Conservation (phyloP, 805 yeast genomes). For the Saccharomycopsis guyanensis region DNA sequence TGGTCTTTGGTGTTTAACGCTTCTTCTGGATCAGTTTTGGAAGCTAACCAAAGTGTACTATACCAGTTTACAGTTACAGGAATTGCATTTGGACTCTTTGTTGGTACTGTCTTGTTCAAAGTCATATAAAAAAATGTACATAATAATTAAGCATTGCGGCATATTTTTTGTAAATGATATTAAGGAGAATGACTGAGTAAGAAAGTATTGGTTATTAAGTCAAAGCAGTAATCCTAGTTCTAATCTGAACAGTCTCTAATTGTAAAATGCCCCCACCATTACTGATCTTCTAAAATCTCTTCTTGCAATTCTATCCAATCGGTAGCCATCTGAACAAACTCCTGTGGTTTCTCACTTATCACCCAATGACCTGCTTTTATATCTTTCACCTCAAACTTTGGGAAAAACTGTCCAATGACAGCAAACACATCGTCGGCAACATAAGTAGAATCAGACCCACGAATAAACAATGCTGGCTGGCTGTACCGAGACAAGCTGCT, state of each 20-base stretch:
- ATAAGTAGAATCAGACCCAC: constrained; percentile 72
- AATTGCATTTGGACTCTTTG: not conserved
- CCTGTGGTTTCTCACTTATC: constrained; percentile 76
- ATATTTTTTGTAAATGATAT: too few species aligned
- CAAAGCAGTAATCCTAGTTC: too few species aligned
- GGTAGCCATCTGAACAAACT: constrained; percentile 53
- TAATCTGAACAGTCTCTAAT: too few species aligned
- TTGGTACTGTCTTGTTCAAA: not conserved
- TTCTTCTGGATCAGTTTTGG: not conserved
- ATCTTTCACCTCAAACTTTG: constrained; percentile 64
- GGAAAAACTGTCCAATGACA: constrained; percentile 69
- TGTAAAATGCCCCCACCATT: too few species aligned
- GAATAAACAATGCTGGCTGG: constrained; percentile 68
- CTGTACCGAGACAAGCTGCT: constrained; percentile 46
- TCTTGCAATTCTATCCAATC: constrained; percentile 46
- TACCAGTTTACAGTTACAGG: not conserved
- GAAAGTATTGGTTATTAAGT: too few species aligned
- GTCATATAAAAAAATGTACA: too few species aligned
- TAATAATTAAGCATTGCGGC: too few species aligned
- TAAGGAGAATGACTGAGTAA: too few species aligned
- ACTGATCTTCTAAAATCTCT: constrained; percentile 5
- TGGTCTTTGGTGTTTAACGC: not conserved
- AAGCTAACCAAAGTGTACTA: not conserved
- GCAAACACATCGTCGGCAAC: constrained; percentile 78
- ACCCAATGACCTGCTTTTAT: constrained; percentile 91